Percentiles rank a stretch among this genome's conserved stretches.
These are phyloP conservation scores for Aspergillus spinulosporus DNA, from an alignment of 2,329 filamentous ascomycete species.

Conservation along the genomic window DNA sequence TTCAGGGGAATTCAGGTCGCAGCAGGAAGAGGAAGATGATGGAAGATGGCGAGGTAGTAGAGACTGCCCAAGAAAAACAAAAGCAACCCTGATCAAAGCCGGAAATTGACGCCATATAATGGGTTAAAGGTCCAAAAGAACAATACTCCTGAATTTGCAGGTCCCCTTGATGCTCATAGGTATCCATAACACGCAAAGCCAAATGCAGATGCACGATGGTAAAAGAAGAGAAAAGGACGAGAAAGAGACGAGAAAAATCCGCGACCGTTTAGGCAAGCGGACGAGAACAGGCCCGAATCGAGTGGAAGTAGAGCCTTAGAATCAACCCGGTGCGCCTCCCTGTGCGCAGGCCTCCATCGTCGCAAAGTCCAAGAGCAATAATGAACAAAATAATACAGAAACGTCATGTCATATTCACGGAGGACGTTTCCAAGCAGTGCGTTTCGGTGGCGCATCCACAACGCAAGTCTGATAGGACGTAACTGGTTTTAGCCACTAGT, in stretches of 20 bases:
- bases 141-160: slow-evolving; percentile 25
- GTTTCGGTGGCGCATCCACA: neutral
- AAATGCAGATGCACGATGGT: slow-evolving; percentile 27
- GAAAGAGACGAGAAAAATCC: slow-evolving; percentile 6
- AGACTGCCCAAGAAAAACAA: slow-evolving; percentile 19
- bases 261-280: slow-evolving; percentile 2
- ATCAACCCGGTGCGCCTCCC: slow-evolving; percentile 25
- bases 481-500: neutral
- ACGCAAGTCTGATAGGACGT: neutral
- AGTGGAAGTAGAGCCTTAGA: slow-evolving; percentile 11
- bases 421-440: neutral
- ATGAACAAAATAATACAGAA: slow-evolving; percentile 18
- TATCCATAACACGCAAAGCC: slow-evolving; percentile 28
- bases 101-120: slow-evolving; percentile 31
- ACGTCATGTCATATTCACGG: slow-evolving; percentile 11
- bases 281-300: slow-evolving; percentile 13
- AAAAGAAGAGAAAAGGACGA: slow-evolving; percentile 9
- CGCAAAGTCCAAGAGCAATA: slow-evolving; percentile 20
- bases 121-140: slow-evolving; percentile 24
- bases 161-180: slow-evolving; percentile 28
- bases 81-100: slow-evolving; percentile 18
- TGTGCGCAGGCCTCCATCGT: slow-evolving; percentile 18
- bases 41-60: slow-evolving; percentile 9
- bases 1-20: neutral
- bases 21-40: neutral